Evolutionary conservation across 495 filamentous ascomycete genomes (phyloP), one percentile per base, ranked within the genome.

Genomic region (Aspergillus hancockii): DNA sequence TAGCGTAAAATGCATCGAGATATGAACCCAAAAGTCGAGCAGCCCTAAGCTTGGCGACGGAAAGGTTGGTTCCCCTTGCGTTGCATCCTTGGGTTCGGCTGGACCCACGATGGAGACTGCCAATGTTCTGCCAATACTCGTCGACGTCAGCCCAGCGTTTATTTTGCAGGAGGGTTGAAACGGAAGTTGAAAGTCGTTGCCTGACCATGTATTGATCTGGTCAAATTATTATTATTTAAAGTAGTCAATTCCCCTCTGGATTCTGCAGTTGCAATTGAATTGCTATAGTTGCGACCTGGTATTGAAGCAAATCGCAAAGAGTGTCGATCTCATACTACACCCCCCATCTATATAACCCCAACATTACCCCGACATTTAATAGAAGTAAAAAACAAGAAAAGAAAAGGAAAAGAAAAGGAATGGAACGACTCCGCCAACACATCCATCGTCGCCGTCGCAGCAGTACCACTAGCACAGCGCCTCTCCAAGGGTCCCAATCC

Each of bases 371-470:
- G 2, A 23, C 41, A 3, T 13, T n/a, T n/a, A n/a, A n/a, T n/a
- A n/a, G n/a, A n/a, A n/a, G n/a, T n/a, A n/a, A n/a, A n/a, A n/a
- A n/a, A 45, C 9, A 7, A 45, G 18, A 45, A 18, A 2, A 45
- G 18, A 14, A 43, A 4, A 45, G n/a, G 22, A 28, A 8, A 41
- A 5, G 14, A n/a, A n/a, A n/a, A n/a, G n/a, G n/a, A n/a, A 67
- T 67, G 65, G 58, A 64, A 22, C 60, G 59, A 34, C 31, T 67
- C 32, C 52, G 62, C 46, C 47, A 61, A n/a, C 59, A 41, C 19
- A 40, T 67, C 25, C 62, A 55, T 21, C 61, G 65, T 10, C 62
- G 62, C 21, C 61, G 62, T 40, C 58, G 59, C 31, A 64, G 62
- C 52, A 52, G 38, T 41, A 41, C 63, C 7, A 25, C 55, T 21